Conservation (phyloP, 2,329 filamentous ascomycete species). For the Arthrobotrys entomopaga region DNA sequence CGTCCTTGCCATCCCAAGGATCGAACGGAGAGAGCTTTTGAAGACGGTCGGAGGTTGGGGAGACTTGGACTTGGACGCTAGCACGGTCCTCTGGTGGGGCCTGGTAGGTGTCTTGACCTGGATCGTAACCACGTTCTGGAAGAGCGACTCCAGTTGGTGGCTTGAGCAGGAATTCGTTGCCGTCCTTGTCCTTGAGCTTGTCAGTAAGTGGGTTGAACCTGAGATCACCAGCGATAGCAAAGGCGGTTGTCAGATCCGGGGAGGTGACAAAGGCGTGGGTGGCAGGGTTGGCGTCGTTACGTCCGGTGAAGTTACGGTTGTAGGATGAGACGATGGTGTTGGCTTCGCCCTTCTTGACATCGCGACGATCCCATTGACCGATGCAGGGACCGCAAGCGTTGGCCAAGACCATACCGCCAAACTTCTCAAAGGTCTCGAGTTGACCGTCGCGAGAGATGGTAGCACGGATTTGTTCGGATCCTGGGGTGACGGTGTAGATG, state of each 20-base stretch:
- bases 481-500: conserved; percentile 92
- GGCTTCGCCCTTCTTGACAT: conserved; percentile 92
- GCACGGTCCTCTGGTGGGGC: conserved; percentile 84
- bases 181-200: conserved; percentile 90
- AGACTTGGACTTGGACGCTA: conserved; percentile 79
- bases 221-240: conserved; percentile 83
- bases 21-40: conserved; percentile 88
- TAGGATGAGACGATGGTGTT: conserved; percentile 99
- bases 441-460: conserved; percentile 92
- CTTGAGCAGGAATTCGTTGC: conserved; percentile 92
- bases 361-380: conserved; percentile 92
- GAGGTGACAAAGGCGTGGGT: conserved; percentile 94
- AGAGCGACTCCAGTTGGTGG: conserved; percentile 83
- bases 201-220: conserved; percentile 97
- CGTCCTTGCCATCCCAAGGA: conserved; percentile 92
- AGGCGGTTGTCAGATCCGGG: conserved; percentile 85
- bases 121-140: conserved; percentile 83
- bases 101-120: conserved; percentile 93
- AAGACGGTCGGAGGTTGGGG: conserved; percentile 90
- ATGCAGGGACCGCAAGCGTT: conserved; percentile 95
- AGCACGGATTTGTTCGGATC: conserved; percentile 94
- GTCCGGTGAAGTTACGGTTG: conserved; percentile 99
- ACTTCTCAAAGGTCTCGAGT: conserved; percentile 93
- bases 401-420: conserved; percentile 91
- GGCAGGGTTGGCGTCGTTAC: conserved; percentile 94